These are phyloP conservation scores for Fomitopsis pinicola DNA, from an alignment of 1,284 basidiomycete genomes.

Conservation along the genomic window DNA sequence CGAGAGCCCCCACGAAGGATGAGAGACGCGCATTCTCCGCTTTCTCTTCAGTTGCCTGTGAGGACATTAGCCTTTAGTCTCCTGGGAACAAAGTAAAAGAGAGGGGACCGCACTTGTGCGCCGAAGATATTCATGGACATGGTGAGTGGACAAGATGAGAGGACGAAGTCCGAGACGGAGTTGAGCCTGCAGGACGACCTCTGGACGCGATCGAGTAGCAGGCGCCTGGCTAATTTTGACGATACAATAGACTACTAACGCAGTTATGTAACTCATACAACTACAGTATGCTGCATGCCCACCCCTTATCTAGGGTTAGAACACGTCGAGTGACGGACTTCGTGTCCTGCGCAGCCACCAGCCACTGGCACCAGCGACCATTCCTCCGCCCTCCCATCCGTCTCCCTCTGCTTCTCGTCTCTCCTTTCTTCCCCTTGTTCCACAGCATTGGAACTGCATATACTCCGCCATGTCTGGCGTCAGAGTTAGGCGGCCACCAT, in stretches of 20 bases:
- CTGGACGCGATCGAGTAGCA: neutral
- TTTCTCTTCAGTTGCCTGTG: slow-evolving; percentile 91
- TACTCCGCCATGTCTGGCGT: slow-evolving; percentile 28
- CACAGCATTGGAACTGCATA: neutral
- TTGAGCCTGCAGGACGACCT: neutral
- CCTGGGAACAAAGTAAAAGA: too few species aligned
- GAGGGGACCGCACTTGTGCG: slow-evolving; percentile 31
- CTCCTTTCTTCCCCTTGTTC: slow-evolving; percentile 7
- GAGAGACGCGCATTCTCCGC: slow-evolving; percentile 99
- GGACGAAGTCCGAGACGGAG: neutral
- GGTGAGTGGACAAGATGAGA: neutral
- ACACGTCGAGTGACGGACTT: slow-evolving; percentile 19
- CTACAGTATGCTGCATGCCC: neutral
- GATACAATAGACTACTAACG: neutral
- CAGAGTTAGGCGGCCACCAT: slow-evolving; percentile 59
- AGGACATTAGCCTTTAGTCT: neutral
- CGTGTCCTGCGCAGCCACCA: slow-evolving; percentile 5
- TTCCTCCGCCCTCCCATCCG: neutral
- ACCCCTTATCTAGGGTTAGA: neutral
- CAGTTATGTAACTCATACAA: neutral
- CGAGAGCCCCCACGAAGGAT: slow-evolving; percentile 96
- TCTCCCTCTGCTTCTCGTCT: neutral
- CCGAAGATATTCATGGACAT: slow-evolving; percentile 47
- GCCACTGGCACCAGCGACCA: neutral
- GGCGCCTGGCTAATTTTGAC: neutral